Conservation (phyloP, 257 asterid genomes). For the Scutellaria baicalensis region DNA sequence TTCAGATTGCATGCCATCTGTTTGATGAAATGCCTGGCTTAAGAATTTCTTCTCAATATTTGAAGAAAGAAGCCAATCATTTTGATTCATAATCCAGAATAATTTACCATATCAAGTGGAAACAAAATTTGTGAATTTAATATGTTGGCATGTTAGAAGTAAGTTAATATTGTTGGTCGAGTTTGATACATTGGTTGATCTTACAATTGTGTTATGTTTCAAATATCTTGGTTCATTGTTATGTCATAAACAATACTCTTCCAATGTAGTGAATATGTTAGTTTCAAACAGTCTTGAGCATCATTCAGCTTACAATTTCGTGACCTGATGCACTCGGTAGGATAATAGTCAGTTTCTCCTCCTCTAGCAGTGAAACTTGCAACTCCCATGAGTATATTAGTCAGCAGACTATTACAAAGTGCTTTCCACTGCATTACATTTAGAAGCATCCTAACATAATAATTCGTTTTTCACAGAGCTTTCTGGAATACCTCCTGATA, state of each 20-base stretch:
- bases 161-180: not conserved
- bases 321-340: not conserved
- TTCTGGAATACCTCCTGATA: constrained; percentile 72
- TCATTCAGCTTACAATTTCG: not conserved
- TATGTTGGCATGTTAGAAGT: not conserved
- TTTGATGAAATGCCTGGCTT: constrained; percentile 18
- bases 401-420: not conserved
- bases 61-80: not conserved
- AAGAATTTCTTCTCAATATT: not conserved
- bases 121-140: not conserved
- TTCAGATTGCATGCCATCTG: not conserved
- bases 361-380: not conserved
- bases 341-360: not conserved
- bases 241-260: not conserved
- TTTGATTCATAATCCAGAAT: not conserved
- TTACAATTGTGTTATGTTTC: not conserved
- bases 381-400: not conserved
- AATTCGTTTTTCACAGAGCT: constrained; percentile 48
- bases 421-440: not conserved
- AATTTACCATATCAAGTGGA: not conserved
- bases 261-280: constrained; percentile 2
- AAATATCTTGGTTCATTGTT: not conserved
- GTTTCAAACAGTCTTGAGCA: not conserved
- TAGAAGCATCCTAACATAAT: not conserved
- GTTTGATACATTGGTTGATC: not conserved